Conservation (phyloP, 2,329 filamentous ascomycete species). For the Biscogniauxia marginata region DNA sequence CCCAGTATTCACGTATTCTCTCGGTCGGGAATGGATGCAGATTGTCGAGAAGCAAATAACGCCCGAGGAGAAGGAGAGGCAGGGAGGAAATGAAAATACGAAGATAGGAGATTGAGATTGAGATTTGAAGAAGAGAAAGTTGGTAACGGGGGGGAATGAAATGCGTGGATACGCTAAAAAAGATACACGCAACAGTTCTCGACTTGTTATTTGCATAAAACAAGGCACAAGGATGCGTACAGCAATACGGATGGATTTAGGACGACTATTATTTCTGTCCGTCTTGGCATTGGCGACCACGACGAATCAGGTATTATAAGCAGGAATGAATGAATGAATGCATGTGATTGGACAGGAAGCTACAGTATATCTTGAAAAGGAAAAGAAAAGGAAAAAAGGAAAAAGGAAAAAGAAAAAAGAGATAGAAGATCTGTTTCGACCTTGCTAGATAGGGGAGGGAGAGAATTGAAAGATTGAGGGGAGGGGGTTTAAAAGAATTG, state of each 20-base stretch:
- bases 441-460: background rate
- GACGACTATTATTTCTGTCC: background rate
- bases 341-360: background rate
- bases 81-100: slow-evolving; percentile 2
- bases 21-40: background rate
- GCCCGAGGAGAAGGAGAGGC: background rate
- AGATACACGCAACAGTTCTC: background rate
- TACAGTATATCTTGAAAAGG: background rate
- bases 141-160: background rate
- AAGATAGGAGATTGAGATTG: slow-evolving; percentile 6
- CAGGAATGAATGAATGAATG: too few relatives aligned
- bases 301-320: background rate
- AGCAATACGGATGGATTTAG: background rate
- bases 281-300: background rate
- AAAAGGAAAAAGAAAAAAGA: background rate
- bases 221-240: background rate
- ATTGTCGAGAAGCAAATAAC: background rate
- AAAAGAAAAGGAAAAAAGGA: background rate
- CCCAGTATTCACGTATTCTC: too few relatives aligned
- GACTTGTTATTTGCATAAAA: background rate
- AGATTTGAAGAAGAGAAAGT: slow-evolving; percentile 10
- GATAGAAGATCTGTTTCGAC: background rate
- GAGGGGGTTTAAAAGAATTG: background rate
- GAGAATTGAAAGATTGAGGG: too few relatives aligned
- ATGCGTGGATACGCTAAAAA: background rate